These are phyloP conservation scores for Grigorovia humatica DNA, from an alignment of 805 yeast genomes.

Conservation along the genomic window DNA sequence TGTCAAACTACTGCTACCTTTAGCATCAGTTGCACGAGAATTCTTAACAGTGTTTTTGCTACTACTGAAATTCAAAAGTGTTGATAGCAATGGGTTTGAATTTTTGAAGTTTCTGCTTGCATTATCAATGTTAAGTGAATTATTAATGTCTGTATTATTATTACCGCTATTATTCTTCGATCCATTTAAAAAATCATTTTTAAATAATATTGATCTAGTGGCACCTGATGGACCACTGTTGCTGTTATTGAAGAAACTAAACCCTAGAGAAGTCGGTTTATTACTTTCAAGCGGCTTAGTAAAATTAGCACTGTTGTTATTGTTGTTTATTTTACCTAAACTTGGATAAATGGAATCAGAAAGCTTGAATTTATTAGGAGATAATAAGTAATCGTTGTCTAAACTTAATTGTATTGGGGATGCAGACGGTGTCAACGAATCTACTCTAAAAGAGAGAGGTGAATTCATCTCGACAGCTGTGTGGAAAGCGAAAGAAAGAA, in stretches of 20 bases:
- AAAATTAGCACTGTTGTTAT: background rate
- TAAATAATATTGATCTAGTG: background rate
- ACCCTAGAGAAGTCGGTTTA: background rate
- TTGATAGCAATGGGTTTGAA: constrained; percentile 15
- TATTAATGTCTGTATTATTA: constrained; percentile 3
- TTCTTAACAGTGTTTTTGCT: background rate
- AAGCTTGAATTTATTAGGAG: constrained; percentile 24
- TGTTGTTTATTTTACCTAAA: background rate
- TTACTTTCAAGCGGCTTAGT: background rate
- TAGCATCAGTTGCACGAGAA: background rate
- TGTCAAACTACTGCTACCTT: background rate
- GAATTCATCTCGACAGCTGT: constrained; percentile 9
- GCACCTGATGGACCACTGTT: background rate
- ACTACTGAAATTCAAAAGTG: constrained; percentile 10
- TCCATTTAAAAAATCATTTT: background rate
- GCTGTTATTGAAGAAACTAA: background rate
- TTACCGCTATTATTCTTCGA: background rate
- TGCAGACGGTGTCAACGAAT: constrained; percentile 20
- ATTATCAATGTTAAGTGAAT: too few relatives aligned
- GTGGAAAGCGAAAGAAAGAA: background rate
- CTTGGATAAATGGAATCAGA: constrained; percentile 9
- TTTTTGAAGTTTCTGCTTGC: background rate
- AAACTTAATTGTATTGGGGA: constrained; percentile 23
- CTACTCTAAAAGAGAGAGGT: constrained; percentile 16
- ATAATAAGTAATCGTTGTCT: constrained; percentile 19